Evolutionary conservation across 2,329 filamentous ascomycete genomes (phyloP), one percentile per base, ranked within the genome.

Genomic region (Colletotrichum plurivorum): DNA sequence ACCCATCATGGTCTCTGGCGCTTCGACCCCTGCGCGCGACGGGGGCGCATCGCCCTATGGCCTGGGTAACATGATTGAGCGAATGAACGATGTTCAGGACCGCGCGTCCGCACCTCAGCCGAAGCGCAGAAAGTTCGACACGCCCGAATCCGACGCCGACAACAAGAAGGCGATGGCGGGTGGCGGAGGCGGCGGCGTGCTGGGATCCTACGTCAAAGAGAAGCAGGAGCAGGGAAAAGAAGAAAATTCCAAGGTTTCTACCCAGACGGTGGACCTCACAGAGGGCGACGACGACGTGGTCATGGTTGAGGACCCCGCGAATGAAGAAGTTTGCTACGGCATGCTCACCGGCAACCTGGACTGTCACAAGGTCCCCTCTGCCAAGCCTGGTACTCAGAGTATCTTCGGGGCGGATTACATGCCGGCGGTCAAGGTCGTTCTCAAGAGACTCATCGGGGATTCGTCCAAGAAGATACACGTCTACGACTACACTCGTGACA

Each of bases 251-350:
- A 78, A 49, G 5, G 45, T 39, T 8, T 49, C 51, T 36, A 75
- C 81, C 8, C 80, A 83, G 69, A 88, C 84, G 1, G 86, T 90
- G n/a, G 88, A 92, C 73, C 79, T 92, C 63, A 90, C 89, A 16
- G 83, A 83, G 66, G 84, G 86, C 84, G 90, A 92, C 51, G 88
- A 90, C 27, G 88, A 92, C 10, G 75, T 89, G 4, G 80, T 87
- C 20, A 82, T 90, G 43, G 78, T 90, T 15, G 85, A 86, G 49
- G 87, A 93, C 64, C 85, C 89, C 36, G 87, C 84, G 54, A 86
- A 90, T 20, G 89, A 93, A 76, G 90, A 94, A 75, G 92, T 97
- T 4, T 97, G 94, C 80, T 94, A 93, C 75, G 94, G 94, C 49
- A 92, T 92, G 80, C 80, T 97, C 20, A 90, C 94, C 63, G 87